Evolutionary conservation across 495 filamentous ascomycete species (phyloP), one percentile per base, ranked within the genome.

Genomic region (Hyaloscypha finlandica): DNA sequence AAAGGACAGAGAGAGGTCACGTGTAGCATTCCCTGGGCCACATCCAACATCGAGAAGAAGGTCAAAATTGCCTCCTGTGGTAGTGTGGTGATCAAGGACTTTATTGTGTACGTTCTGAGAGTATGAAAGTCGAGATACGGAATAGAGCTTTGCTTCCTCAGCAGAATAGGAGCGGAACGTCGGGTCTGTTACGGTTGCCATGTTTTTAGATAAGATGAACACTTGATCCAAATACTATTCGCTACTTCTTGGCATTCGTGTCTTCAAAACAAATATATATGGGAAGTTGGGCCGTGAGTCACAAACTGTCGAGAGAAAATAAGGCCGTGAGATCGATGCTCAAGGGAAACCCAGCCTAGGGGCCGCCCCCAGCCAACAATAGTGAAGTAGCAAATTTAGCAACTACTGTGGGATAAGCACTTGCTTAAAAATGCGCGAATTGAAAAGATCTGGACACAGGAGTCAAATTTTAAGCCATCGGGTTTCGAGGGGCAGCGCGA

Each of bases 21-120:
- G 90, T 81, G 30, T 90, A 83, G 84, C 91, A 89, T 61, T 84
- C 80, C 68, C 89, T 86, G 56, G 88, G 85, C 83, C 78, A 73
- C 84, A 86, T 25, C 87, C 86, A 3, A 86, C 76, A 73, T 89
- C 86, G 8, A 88, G 65, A 1, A 87, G 57, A 2, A 74, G 75
- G 12, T 75, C 68, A 35, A 84, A 69, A 32, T 78, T 48, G 1
- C 86, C 85, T 25, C 81, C 83, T 6, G 79, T 84, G 8, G 78
- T 69, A 3, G 66, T 67, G 69, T 89, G 86, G 59, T 84, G 73
- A 58, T 80, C 65, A 4, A 84, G 55, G 67, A 88, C 75, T n/a
- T 70, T 60, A n/a, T 81, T 61, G 74, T 83, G 84, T 4, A 88
- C 54, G 2, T 63, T 68, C 3, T 77, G 73, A 53, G 77, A 70